These are phyloP conservation scores for Fusarium sp. DNA, from an alignment of 2,329 filamentous ascomycete species.

Conservation along the genomic window DNA sequence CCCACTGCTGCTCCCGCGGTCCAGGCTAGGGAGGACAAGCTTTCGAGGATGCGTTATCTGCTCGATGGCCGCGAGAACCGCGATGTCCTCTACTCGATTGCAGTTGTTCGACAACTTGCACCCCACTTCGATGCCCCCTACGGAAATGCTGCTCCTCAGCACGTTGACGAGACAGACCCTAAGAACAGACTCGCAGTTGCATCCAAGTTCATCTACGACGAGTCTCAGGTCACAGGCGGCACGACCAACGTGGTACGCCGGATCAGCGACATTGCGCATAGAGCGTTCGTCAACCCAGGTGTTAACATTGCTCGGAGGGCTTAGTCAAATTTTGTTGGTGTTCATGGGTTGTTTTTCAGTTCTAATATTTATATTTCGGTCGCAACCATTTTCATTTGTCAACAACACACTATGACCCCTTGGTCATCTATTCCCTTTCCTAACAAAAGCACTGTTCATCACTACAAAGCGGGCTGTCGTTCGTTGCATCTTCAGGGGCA, in stretches of 20 bases:
- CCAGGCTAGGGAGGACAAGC: conserved; percentile 73
- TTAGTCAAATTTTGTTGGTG: conserved; percentile 21
- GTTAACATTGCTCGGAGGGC: conserved; percentile 58
- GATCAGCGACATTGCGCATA: conserved; percentile 75
- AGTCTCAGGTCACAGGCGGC: conserved; percentile 73
- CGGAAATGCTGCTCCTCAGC: conserved; percentile 67
- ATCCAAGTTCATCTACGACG: conserved; percentile 76
- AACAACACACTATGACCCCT: conserved; percentile 15
- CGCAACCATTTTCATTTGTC: conserved; percentile 41
- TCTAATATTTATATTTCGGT: conserved; percentile 5
- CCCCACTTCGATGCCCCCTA: conserved; percentile 72
- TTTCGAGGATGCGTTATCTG: conserved; percentile 75
- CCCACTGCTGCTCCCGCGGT: conserved; percentile 58
- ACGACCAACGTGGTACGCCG: conserved; percentile 80
- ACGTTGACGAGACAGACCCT: conserved; percentile 75
- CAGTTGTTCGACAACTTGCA: conserved; percentile 81
- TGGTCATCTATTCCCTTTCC: conserved; percentile 30
- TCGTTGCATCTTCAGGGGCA: conserved; percentile 52
- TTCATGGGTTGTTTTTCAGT: not conserved
- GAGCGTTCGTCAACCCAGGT: conserved; percentile 69
- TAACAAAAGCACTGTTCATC: conserved; percentile 38
- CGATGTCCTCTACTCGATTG: conserved; percentile 91
- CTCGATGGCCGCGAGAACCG: conserved; percentile 87
- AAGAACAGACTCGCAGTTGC: conserved; percentile 77
- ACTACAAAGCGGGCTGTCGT: conserved; percentile 34